These are phyloP conservation scores for Kokia cookei DNA, from an alignment of 441 rosid genomes.

Conservation along the genomic window DNA sequence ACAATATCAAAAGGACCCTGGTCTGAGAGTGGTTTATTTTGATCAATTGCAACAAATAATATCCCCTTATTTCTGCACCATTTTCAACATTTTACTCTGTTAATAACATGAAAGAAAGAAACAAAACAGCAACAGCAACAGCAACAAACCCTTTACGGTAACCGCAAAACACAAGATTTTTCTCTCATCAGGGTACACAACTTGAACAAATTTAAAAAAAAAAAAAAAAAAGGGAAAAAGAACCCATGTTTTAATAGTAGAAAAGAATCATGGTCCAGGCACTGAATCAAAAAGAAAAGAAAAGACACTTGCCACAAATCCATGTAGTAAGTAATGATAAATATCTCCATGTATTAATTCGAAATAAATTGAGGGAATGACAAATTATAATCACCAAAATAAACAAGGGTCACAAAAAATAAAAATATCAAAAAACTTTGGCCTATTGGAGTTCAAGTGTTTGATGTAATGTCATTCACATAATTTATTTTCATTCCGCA, in stretches of 20 bases:
- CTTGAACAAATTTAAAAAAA: neutral
- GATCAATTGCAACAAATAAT: constrained; percentile 73
- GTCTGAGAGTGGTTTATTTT: constrained; percentile 57
- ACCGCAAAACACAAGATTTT: neutral
- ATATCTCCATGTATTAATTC: neutral
- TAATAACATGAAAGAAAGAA: neutral
- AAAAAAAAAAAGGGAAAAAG: neutral
- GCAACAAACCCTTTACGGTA: neutral
- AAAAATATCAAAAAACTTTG: neutral
- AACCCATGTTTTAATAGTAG: neutral
- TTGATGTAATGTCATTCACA: constrained; percentile 11
- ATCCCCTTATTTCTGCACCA: constrained; percentile 72
- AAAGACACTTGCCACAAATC: neutral
- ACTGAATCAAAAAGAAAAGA: neutral
- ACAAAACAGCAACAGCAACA: neutral
- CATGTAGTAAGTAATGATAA: neutral
- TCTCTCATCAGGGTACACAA: neutral
- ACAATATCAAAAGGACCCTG: constrained; percentile 88
- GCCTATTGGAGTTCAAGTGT: constrained; percentile 3
- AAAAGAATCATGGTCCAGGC: neutral
- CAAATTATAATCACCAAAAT: neutral
- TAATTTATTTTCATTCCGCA: constrained; percentile 17
- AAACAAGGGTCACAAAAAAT: neutral
- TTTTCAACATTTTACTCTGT: neutral
- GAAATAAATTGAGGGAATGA: constrained; percentile 1